These are phyloP conservation scores for Chlorella sp. DNA, from an alignment of 139 green algal species.

Conservation along the genomic window DNA sequence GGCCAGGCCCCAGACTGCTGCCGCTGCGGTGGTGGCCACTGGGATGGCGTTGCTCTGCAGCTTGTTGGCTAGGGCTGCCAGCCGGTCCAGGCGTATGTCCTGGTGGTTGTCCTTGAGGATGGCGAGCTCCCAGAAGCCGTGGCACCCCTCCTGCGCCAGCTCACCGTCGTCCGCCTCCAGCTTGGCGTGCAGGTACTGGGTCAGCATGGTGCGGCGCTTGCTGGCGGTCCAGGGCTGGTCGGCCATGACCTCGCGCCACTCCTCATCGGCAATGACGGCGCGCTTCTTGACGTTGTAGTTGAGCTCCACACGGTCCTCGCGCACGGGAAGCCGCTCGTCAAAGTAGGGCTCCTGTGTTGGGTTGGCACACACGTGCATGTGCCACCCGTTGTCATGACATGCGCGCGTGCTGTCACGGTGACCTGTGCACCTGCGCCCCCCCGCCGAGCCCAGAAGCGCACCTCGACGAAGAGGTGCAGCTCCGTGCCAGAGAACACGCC, in stretches of 20 bases:
- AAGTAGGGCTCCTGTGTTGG: conserved; percentile 7
- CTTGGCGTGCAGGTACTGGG: conserved; percentile 35
- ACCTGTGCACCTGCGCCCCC: too few relatives aligned
- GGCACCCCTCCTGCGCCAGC: conserved; percentile 45
- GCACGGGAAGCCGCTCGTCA: conserved; percentile 24
- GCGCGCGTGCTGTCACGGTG: too few relatives aligned
- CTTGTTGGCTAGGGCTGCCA: not conserved
- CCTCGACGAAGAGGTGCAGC: conserved; percentile 45
- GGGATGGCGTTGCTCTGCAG: conserved; percentile 1
- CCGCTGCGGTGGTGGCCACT: conserved; percentile 35
- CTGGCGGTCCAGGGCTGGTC: conserved; percentile 54
- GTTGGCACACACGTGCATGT: too few relatives aligned
- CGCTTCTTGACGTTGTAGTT: conserved; percentile 41
- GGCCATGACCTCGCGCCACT: conserved; percentile 52
- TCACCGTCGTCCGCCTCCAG: conserved; percentile 31
- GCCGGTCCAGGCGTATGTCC: conserved; percentile 34
- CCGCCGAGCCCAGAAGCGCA: too few relatives aligned
- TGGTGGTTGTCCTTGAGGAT: conserved; percentile 60
- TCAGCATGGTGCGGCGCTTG: conserved; percentile 31
- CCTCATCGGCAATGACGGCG: conserved; percentile 36
- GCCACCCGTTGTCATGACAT: too few relatives aligned
- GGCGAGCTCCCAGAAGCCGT: conserved; percentile 67
- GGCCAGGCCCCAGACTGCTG: conserved; percentile 41
- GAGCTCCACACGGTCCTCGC: conserved; percentile 42
- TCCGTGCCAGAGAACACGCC: conserved; percentile 55